Conservation (phyloP, 129 eudicot genomes). For the Lactuca sativa region DNA sequence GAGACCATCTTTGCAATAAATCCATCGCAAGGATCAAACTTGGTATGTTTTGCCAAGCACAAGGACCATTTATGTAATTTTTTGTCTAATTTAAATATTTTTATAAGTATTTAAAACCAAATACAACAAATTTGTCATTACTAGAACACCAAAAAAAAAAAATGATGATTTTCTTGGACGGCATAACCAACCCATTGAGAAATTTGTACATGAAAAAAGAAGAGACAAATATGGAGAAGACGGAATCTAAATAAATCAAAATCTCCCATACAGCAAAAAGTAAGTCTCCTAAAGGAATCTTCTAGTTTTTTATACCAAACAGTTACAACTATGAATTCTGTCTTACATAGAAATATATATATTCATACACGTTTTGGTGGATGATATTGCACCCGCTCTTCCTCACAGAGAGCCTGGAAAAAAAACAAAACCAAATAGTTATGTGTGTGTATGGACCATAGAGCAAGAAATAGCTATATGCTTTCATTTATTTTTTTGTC, state of each 20-base stretch:
- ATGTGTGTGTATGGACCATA: not conserved
- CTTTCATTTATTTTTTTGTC: not conserved
- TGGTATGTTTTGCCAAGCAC: too few species aligned
- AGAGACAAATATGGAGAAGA: not conserved
- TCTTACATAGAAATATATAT: not conserved
- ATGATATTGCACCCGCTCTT: slow-evolving; percentile 54
- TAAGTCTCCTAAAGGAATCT: slow-evolving; percentile 15
- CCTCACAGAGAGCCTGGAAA: slow-evolving; percentile 65
- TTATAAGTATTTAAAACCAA: too few species aligned
- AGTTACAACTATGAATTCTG: slow-evolving; percentile 19
- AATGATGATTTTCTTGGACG: too few species aligned
- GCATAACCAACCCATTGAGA: too few species aligned
- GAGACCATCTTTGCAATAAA: too few species aligned
- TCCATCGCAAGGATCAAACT: too few species aligned
- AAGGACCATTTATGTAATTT: too few species aligned
- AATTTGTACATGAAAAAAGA: too few species aligned
- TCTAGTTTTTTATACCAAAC: slow-evolving; percentile 6
- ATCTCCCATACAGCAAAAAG: slow-evolving; percentile 7
- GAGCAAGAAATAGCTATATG: not conserved
- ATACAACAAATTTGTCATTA: too few species aligned
- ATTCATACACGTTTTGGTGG: slow-evolving; percentile 63
- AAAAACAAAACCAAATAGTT: slow-evolving; percentile 4
- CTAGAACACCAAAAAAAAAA: too few species aligned
- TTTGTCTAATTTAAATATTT: too few species aligned
- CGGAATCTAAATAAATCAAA: not conserved